Conservation (phyloP, 495 filamentous ascomycete genomes). For the Trichocladium uniseriatum region DNA sequence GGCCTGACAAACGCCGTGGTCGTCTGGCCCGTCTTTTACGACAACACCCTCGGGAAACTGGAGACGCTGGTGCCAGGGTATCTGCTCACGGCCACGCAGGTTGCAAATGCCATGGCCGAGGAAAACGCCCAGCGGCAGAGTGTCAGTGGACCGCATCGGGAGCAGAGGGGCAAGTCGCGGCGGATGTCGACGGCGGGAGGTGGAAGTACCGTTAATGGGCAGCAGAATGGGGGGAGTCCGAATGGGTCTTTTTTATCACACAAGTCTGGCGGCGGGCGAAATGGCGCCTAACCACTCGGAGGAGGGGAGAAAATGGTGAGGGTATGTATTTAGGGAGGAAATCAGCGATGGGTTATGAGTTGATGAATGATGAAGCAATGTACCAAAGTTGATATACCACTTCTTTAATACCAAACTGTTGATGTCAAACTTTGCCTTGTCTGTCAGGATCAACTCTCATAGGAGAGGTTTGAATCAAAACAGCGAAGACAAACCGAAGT, state of each 20-base stretch:
- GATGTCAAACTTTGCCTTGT: too few species aligned
- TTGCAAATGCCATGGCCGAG: too few species aligned
- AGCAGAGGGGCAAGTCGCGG: conserved; percentile 3
- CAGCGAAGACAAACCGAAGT: too few species aligned
- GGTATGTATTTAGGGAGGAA: neutral
- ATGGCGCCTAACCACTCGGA: neutral
- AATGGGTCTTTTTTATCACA: conserved; percentile 19
- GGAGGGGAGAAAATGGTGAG: neutral
- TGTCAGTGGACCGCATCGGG: too few species aligned
- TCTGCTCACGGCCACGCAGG: conserved; percentile 4
- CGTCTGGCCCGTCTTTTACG: conserved; percentile 16
- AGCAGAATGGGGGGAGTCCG: too few species aligned
- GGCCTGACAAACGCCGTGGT: neutral
- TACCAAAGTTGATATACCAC: too few species aligned
- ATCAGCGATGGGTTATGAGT: too few species aligned
- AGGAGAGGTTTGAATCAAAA: too few species aligned
- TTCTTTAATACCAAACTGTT: too few species aligned
- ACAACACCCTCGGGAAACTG: neutral
- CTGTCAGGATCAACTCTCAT: too few species aligned
- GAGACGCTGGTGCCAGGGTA: neutral
- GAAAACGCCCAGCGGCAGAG: too few species aligned
- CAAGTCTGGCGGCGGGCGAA: conserved; percentile 11
- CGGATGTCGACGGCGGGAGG: neutral
- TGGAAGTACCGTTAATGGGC: neutral
- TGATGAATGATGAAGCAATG: too few species aligned